Base-by-base conservation (phyloP, 2,329 filamentous ascomycete genomes). In the Plectosphaerella sp. region DNA sequence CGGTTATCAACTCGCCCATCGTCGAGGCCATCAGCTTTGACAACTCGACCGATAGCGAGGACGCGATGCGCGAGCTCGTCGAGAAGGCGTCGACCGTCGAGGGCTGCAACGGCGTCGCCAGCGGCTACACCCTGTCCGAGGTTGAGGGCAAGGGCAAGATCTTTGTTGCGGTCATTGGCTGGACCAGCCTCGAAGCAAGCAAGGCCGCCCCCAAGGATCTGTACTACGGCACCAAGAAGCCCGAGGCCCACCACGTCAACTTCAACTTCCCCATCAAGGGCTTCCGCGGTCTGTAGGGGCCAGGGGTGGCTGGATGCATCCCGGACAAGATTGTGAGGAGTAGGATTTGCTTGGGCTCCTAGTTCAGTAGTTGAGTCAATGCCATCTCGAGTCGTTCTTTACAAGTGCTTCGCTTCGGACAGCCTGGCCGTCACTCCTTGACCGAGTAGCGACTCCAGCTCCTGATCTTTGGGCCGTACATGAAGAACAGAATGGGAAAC, bases 401-500 rank as follows among this genome's bases (percentile, higher is more conserved):
- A 33, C 28, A 12, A 7, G 8, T 33, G 11, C 28, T 33, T 33
- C 28, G 22, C 28, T 33, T 3, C 11, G 28, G 11, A 33, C 4
- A 12, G 28, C 11, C 3, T 7, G 11, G 11, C 11, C 28, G 11
- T 33, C 28, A 33, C 28, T 33, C 28, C 8, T 33, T n/a, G 15
- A 39, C 37, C 37, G 37, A 39, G 16, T 39, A 39, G 5, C 16
- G 14, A 16, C 37, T 39, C 37, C 37, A 39, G 37, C 37, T 39
- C 37, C 37, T 39, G 56, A 84, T 80, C 2, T 56, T 43, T 3
- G 67, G 67, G 18, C 82, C 82, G 64, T 89, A 90, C 59, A 79
- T 84, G 72, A 88, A 88, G 68, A 93, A 89, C 14, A 92, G 66
- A 67, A 88, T 87, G 0, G 89, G 88, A 62, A 88, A 86, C 0